These are phyloP conservation scores for Ophiognomonia clavigignenti-juglandacearum DNA, from an alignment of 2,329 filamentous ascomycete species.

Conservation along the genomic window DNA sequence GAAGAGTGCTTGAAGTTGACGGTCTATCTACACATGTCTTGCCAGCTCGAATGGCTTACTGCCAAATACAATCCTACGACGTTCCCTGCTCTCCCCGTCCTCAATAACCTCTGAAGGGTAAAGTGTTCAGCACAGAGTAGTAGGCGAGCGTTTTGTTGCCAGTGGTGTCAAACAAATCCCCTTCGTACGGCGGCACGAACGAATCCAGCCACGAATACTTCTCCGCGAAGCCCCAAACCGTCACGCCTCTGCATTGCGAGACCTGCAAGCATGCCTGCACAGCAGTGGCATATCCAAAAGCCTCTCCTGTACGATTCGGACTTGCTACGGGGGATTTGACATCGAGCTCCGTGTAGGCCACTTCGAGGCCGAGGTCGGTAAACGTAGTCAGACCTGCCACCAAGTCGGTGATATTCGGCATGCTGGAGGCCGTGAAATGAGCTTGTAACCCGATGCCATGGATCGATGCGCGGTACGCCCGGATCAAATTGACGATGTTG, in stretches of 20 bases:
- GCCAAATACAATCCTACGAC: too few relatives aligned
- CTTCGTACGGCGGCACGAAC: background rate
- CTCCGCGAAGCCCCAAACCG: constrained; percentile 33
- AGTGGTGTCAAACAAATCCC: background rate
- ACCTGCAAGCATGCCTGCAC: constrained; percentile 31
- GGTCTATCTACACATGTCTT: too few relatives aligned
- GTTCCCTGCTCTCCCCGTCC: too few relatives aligned
- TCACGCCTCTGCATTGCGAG: constrained; percentile 34
- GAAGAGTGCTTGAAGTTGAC: too few relatives aligned
- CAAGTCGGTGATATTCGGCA: constrained; percentile 39
- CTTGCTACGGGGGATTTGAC: constrained; percentile 37
- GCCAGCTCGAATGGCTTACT: too few relatives aligned
- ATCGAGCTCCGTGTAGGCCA: constrained; percentile 58
- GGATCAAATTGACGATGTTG: constrained; percentile 39
- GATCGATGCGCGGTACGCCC: constrained; percentile 46
- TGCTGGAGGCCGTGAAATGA: constrained; percentile 51
- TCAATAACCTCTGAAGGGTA: background rate
- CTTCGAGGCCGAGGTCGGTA: constrained; percentile 46
- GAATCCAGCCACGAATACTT: background rate
- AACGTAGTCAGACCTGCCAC: constrained; percentile 44
- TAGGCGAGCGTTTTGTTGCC: background rate
- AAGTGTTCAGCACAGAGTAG: background rate
- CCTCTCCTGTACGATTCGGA: constrained; percentile 37
- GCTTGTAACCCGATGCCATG: constrained; percentile 59
- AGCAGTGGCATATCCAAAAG: constrained; percentile 37